phyloP scores from a whole-genome alignment of 371 early-diverging fungal genomes.

The Capillidium rhysosporum region DNA sequence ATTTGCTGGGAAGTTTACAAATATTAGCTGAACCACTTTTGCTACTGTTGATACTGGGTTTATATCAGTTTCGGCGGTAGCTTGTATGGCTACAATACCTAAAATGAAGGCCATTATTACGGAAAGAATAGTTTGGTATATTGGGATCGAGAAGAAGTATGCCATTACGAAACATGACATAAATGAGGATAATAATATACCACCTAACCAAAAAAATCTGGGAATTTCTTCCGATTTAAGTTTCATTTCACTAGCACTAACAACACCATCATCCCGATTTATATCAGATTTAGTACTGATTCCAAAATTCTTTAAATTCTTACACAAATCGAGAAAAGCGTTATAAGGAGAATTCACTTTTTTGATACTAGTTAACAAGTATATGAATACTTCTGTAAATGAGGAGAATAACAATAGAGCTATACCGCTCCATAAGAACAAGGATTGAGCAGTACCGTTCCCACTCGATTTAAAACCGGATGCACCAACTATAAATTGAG shows the following conservation, averaged over 20 bases:
- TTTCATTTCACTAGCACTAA: no score
- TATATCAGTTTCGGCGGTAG: conserved; percentile 36
- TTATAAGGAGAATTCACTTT: no score
- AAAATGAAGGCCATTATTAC: conserved; percentile 40
- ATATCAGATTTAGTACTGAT: no score
- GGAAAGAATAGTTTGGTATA: conserved; percentile 26
- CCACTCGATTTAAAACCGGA: neutral
- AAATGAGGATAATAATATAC: conserved; percentile 28
- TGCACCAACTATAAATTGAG: neutral
- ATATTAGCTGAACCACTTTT: conserved; percentile 37
- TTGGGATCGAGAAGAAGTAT: conserved; percentile 31
- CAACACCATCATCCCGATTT: no score
- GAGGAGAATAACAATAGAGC: conserved; percentile 39
- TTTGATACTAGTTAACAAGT: conserved; percentile 11
- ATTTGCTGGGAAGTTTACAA: conserved; percentile 27
- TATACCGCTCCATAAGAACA: conserved; percentile 53
- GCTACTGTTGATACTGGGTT: conserved; percentile 36
- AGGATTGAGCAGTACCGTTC: conserved; percentile 15
- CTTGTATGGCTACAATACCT: conserved; percentile 44
- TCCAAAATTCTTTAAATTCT: no score
- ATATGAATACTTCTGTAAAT: conserved; percentile 33
- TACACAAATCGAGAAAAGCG: no score
- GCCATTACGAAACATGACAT: conserved; percentile 35
- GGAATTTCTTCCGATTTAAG: conserved; percentile 22
- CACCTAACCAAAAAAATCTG: conserved; percentile 28